phyloP scores from a whole-genome alignment of 768 basidiomycete species.

The Serendipita indica region DNA sequence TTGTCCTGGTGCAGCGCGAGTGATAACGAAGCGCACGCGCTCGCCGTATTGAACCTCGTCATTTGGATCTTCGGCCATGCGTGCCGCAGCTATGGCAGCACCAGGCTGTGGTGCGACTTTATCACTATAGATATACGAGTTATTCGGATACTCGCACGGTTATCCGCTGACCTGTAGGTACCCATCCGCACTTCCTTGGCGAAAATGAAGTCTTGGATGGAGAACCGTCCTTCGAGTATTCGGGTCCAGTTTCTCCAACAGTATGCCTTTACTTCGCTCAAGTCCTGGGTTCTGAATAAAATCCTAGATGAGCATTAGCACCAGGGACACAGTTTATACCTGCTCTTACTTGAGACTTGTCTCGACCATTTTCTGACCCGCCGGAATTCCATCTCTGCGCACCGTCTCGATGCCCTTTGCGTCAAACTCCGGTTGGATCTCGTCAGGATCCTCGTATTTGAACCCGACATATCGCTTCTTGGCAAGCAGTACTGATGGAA shows the following conservation, averaged over 20 bases:
- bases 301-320: conserved; percentile 37
- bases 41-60: conserved; percentile 88
- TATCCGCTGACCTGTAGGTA: conserved; percentile 57
- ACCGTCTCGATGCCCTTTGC: conserved; percentile 98
- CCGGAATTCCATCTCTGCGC: conserved; percentile 78
- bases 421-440: conserved; percentile 67
- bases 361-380: conserved; percentile 88
- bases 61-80: conserved; percentile 56
- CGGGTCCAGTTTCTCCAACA: conserved; percentile 74
- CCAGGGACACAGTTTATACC: neutral
- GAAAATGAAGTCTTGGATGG: conserved; percentile 88
- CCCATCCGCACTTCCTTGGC: conserved; percentile 90
- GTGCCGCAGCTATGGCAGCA: conserved; percentile 66
- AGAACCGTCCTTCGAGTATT: conserved; percentile 62
- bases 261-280: conserved; percentile 80
- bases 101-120: conserved; percentile 83
- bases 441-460: conserved; percentile 78
- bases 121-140: conserved; percentile 37
- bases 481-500: conserved; percentile 87
- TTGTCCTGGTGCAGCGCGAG: conserved; percentile 39
- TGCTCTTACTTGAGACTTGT: conserved; percentile 60
- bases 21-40: conserved; percentile 82
- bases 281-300: conserved; percentile 77
- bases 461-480: conserved; percentile 99
- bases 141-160: neutral